A percentile compares a stretch with the other conserved stretches of the same genome.
Evolutionary conservation across 148 eudicot genomes (phyloP).

Genomic region (Vaccinium myrtillus): DNA sequence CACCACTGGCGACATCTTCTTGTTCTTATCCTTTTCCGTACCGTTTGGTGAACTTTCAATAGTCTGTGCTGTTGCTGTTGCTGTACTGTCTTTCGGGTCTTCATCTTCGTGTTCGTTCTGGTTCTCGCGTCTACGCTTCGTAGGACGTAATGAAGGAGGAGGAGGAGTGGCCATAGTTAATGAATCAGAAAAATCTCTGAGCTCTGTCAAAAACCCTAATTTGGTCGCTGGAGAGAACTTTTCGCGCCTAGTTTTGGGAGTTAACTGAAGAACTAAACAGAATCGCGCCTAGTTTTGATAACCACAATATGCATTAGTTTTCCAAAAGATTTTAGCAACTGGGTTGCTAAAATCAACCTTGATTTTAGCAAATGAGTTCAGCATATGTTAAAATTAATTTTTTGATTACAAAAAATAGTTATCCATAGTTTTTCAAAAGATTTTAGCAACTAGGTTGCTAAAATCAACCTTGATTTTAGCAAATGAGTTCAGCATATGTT

Average conservation of each 20-base stretch:
- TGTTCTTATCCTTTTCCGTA: not conserved
- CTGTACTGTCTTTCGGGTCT: constrained; percentile 4
- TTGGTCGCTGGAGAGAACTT: not conserved
- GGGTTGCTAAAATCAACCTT: too few species aligned
- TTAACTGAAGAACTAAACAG: not conserved
- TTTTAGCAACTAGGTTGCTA: too few species aligned
- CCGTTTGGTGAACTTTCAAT: not conserved
- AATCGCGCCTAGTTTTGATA: not conserved
- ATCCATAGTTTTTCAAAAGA: too few species aligned
- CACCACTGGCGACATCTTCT: constrained; percentile 47
- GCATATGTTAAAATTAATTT: too few species aligned
- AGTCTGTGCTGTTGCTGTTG: not conserved
- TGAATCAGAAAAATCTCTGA: not conserved
- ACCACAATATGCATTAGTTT: too few species aligned
- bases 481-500: too few species aligned
- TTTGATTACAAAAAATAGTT: too few species aligned
- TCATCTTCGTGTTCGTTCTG: constrained; percentile 15
- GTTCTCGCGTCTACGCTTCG: constrained; percentile 50
- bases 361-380: too few species aligned
- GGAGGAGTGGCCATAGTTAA: constrained; percentile 10
- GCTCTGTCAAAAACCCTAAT: constrained; percentile 5
- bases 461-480: too few species aligned
- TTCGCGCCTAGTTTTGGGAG: constrained; percentile 18
- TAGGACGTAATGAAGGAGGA: constrained; percentile 15
- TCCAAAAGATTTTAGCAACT: too few species aligned